Evolutionary conservation across 345 rosid genomes (phyloP), one percentile per base, ranked within the genome.

Genomic region (Populus ilicifolia): DNA sequence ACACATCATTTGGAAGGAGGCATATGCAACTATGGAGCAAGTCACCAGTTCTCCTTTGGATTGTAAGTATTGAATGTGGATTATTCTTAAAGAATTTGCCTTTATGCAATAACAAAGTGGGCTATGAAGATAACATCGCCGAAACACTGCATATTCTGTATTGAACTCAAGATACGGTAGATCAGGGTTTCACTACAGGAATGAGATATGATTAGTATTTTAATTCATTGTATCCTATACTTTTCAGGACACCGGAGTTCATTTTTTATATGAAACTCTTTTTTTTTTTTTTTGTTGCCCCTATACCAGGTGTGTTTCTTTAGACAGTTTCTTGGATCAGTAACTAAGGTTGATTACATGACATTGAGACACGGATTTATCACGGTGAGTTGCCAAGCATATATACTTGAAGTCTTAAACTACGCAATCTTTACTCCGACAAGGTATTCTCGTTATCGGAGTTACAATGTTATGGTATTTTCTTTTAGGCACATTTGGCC

Each of bases 351-450:
- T 64, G 99, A 96, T 83, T 96, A 94, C 88, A 73, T 90, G 79
- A 84, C 97, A 74, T 77, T 96, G 25, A 86, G 99, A 82, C 97
- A 96, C 86, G 99, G 99, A 61, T 96, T 96, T 75, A 93, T 96
- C 69, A 83, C 30, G 86, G 99, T 91, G 82, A 83, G 81, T 81
- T 20, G 30, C 48, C 64, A 2, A 6, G 12, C 17, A 30, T 12
- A 14, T 46, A 4, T n/a, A 36, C 30, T 5, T 7, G 65, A 67
- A 29, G 9, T 27, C 30, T 25, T 41, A 10, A 41, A 41, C 44
- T 10, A 43, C 46, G 46, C 46, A 43, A 43, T 43, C 46, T 21
- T 39, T 6, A 13, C 25, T 38, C 20, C 54, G 62, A 36, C 29
- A 23, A 35, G 21, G 46, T 4, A 41, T 77, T 64, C 72, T 20